Percentiles rank a stretch among this genome's conserved stretches.
Conservation (phyloP, 2,329 filamentous ascomycete species). For the Mycosphaerella sp. region DNA sequence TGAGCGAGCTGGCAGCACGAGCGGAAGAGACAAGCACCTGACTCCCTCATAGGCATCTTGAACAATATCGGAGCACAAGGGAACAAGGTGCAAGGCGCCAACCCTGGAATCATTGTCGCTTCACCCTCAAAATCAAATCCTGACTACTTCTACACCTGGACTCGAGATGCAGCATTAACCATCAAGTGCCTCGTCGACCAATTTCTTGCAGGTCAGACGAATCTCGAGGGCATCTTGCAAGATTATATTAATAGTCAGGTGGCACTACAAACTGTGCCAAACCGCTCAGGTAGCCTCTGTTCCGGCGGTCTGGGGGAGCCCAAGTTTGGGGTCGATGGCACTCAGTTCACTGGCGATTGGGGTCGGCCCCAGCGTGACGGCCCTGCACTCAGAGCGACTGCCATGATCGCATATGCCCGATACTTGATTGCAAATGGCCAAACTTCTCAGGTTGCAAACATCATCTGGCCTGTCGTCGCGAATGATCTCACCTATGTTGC, state of each 20-base stretch:
- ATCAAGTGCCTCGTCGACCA: conserved; percentile 64
- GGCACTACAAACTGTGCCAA: conserved; percentile 58
- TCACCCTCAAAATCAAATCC: conserved; percentile 51
- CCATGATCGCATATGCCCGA: conserved; percentile 65
- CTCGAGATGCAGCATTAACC: conserved; percentile 64
- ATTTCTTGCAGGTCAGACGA: conserved; percentile 52
- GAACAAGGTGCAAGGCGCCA: conserved; percentile 43
- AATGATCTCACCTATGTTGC: conserved; percentile 72
- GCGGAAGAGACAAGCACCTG: background rate
- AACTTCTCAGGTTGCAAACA: conserved; percentile 43
- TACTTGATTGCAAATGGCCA: conserved; percentile 52
- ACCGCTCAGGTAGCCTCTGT: conserved; percentile 58
- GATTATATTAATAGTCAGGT: conserved; percentile 65
- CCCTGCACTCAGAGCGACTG: conserved; percentile 67
- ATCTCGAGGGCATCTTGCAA: conserved; percentile 56
- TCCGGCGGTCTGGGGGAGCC: conserved; percentile 60
- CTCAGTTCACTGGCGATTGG: conserved; percentile 52
- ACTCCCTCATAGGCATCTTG: conserved; percentile 35
- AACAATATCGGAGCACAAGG: conserved; percentile 53
- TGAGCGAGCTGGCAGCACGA: background rate
- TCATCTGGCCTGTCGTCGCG: conserved; percentile 66
- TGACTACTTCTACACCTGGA: conserved; percentile 72
- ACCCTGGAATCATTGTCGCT: conserved; percentile 49
- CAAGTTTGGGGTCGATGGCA: conserved; percentile 63
- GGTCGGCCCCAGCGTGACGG: conserved; percentile 76